Base-by-base conservation (phyloP, 129 eudicot genomes). In the Erigeron canadensis region DNA sequence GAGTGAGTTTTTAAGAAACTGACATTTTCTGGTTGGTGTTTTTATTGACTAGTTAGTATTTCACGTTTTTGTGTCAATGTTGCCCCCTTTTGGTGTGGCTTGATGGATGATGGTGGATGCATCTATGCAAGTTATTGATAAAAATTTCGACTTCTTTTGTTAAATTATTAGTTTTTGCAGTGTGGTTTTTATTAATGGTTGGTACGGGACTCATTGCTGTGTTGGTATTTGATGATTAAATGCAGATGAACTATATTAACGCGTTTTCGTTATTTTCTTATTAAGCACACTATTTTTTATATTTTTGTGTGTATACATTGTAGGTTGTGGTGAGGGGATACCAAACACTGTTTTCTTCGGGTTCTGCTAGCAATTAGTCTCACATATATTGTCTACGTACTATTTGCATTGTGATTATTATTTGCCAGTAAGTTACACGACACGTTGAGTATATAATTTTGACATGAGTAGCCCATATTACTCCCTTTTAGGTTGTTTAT, bases 1-100 rank as follows among this genome's bases (percentile, higher is more conserved):
- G 65, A 41, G 12, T 55, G 44, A 47, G 46, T 72, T 46, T 73
- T 23, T 62, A 73, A 62, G 77, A 47, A 17, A 61, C 77, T 47
- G 63, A 73, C 72, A 66, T 1, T 65, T 65, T 23, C 5, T 72
- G 72, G 59, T 75, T 71, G 79, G 67, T 65, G 50, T 60, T 60
- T 60, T n/a, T 28, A 59, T 43, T 66, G 66, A 57, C 48, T 50
- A 64, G 44, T 74, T 65, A 53, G 67, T 70, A n/a, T 65, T 75
- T 40, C 28, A 75, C 12, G 7, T 22, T 21, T 19, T 11, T 59
- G 15, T 2, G 71, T 62, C 48, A 39, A 63, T 53, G 38, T 17
- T 73, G 48, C 50, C 12, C 3, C 15, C 3, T 1, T 17, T 74
- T 74, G 15, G 64, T 74, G 64, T 22, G 19, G 64, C 64, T 63